Evolutionary conservation across 2,329 filamentous ascomycete genomes (phyloP).

Genomic region (Pyrenophora seminiperda): DNA sequence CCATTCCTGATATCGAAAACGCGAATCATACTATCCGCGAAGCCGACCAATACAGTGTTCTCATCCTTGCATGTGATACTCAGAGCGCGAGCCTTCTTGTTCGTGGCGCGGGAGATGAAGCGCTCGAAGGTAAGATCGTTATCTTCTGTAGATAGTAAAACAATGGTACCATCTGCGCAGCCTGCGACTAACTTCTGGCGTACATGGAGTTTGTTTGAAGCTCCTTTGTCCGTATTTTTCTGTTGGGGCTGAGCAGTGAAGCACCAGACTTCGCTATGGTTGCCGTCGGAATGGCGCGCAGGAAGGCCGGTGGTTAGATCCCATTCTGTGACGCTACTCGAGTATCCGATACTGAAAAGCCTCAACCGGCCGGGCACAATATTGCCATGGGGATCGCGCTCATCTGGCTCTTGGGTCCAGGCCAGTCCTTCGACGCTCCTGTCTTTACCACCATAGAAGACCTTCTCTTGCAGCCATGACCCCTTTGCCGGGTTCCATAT

Average conservation of each 20-base stretch:
- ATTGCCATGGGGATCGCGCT: slow-evolving; percentile 64
- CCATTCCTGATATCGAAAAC: slow-evolving; percentile 85
- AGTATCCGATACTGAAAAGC: slow-evolving; percentile 95
- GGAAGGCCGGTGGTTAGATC: slow-evolving; percentile 80
- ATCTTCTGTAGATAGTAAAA: slow-evolving; percentile 84
- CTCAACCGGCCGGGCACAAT: slow-evolving; percentile 73
- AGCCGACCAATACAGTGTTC: slow-evolving; percentile 83
- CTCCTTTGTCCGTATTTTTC: slow-evolving; percentile 38
- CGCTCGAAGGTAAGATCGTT: slow-evolving; percentile 80
- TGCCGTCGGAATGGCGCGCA: slow-evolving; percentile 82
- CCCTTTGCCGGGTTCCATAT: slow-evolving; percentile 91
- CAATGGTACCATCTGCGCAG: slow-evolving; percentile 88
- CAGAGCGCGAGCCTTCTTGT: slow-evolving; percentile 85
- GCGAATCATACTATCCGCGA: slow-evolving; percentile 94
- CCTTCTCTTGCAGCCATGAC: slow-evolving; percentile 86
- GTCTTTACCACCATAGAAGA: slow-evolving; percentile 81
- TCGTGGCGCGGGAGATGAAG: slow-evolving; percentile 74
- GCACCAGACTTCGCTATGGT: slow-evolving; percentile 97
- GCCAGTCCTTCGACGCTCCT: slow-evolving; percentile 87
- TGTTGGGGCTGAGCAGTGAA: slow-evolving; percentile 79
- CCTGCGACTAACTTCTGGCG: slow-evolving; percentile 76
- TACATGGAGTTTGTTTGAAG: slow-evolving; percentile 22
- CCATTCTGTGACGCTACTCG: slow-evolving; percentile 92
- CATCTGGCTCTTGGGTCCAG: slow-evolving; percentile 87
- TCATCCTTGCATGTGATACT: slow-evolving; percentile 89